phyloP scores from a whole-genome alignment of 1,284 basidiomycete genomes.

The Amylostereum areolatum region DNA sequence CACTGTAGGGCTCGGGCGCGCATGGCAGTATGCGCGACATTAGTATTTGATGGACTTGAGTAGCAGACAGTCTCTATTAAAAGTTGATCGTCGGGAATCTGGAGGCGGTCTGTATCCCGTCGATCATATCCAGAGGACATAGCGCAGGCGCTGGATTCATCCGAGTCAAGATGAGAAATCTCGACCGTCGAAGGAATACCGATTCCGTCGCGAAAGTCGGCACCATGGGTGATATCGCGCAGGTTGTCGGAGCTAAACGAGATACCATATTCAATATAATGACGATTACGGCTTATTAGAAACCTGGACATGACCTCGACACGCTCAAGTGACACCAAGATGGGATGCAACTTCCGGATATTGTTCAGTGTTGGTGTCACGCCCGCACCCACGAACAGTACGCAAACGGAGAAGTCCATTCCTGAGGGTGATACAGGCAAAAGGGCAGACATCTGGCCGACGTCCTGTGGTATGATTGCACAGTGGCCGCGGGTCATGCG shows the following conservation, averaged over 20 bases:
- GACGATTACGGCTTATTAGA: background rate
- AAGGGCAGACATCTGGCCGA: background rate
- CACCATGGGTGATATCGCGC: background rate
- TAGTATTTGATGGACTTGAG: background rate
- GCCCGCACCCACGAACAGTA: background rate
- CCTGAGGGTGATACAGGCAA: background rate
- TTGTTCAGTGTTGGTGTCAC: background rate
- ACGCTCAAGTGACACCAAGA: background rate
- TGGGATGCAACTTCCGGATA: background rate
- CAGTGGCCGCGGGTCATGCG: background rate
- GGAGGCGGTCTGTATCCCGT: background rate
- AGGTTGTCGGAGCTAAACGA: background rate
- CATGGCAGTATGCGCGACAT: background rate
- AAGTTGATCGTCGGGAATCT: background rate
- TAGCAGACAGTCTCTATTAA: background rate
- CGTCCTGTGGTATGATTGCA: background rate
- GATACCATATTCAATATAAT: background rate
- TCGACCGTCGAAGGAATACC: background rate
- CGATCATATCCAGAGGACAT: background rate
- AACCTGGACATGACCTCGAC: background rate
- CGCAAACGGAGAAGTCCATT: background rate
- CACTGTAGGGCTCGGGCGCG: conserved; percentile 1
- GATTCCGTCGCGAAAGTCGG: background rate
- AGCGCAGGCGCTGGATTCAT: background rate
- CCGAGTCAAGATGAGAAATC: background rate